phyloP scores from a whole-genome alignment of 768 basidiomycete species.

The Tricholoma saponaceum region DNA sequence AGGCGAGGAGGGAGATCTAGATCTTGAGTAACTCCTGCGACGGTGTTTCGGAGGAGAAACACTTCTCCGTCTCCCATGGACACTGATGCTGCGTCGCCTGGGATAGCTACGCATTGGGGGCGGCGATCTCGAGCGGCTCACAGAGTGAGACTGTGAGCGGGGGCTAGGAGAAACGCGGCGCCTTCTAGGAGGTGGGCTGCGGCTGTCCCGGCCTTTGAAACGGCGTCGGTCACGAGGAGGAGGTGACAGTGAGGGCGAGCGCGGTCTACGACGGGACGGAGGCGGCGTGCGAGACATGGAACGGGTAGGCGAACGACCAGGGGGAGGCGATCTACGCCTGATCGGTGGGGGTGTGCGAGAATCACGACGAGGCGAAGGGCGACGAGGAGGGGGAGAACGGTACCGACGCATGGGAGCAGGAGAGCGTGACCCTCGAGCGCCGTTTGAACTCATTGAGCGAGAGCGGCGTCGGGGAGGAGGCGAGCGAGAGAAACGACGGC shows the following conservation, averaged over 20 bases:
- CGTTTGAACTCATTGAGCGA: constrained; percentile 28
- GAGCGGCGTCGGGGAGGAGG: constrained; percentile 48
- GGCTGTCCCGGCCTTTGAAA: constrained; percentile 39
- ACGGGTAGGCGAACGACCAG: constrained; percentile 43
- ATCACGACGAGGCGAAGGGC: constrained; percentile 35
- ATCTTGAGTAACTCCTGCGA: constrained; percentile 24
- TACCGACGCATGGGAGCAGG: constrained; percentile 34
- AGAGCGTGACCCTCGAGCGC: constrained; percentile 34
- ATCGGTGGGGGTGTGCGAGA: constrained; percentile 32
- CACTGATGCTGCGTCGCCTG: constrained; percentile 42
- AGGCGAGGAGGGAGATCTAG: constrained; percentile 27
- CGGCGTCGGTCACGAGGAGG: constrained; percentile 39
- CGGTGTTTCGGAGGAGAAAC: constrained; percentile 23
- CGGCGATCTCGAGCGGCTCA: constrained; percentile 38
- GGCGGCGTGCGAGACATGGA: constrained; percentile 40
- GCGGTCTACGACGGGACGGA: constrained; percentile 33
- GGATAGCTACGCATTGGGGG: constrained; percentile 33
- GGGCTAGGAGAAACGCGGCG: constrained; percentile 36
- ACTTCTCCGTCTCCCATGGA: constrained; percentile 30
- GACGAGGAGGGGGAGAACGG: constrained; percentile 40
- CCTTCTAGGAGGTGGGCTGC: constrained; percentile 51
- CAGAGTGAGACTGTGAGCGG: constrained; percentile 26
- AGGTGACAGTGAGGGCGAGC: constrained; percentile 46
- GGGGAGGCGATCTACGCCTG: constrained; percentile 28
- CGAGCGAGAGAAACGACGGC: constrained; percentile 44